Base-by-base conservation (phyloP, 2,329 filamentous ascomycete genomes). In the Rutstroemia sp. region DNA sequence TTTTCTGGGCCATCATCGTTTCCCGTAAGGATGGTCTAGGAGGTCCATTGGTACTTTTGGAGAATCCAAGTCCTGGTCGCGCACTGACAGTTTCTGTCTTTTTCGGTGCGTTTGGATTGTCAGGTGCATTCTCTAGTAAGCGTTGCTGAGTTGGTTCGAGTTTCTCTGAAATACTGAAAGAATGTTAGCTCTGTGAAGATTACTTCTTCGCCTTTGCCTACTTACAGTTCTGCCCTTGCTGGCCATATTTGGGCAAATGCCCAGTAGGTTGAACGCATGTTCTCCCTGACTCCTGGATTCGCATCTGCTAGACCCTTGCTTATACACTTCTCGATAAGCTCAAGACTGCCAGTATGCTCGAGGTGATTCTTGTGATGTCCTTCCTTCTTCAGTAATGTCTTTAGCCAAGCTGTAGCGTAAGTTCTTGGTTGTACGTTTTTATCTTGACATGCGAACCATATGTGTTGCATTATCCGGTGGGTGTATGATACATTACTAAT, bases 371-470 rank as follows among this genome's bases (percentile, higher is more conserved):
- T 95, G 72, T 96, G 89, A 60, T 82, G 78, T 1, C 81, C 75
- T 68, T 95, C 88, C 65, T 89, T 89, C 63, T 80, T 85, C 40
- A 99, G 73, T 19, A 97, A 72, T 1, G 87, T 95, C 71, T 86
- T 88, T 30, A 97, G 74, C 94, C 94, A 99, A 7, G 81, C 85
- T 2, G 87, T 78, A 1, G 86, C 87, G 70, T 86, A 95, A 1
- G 82, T 82, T 59, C 94, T 84, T 16, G 92, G 87, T 67, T 94
- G 88, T 2, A 92, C 86, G 67, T 96, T 97, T 75, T 96, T 97
- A 74, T 99, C 92, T 69, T 95, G 87, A 60, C 82, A 87, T 23
- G 92, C 92, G 54, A 76, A 75, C 76, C 84, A 88, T 48, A 97
- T 77, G 66, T 97, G 92, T 70, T 95, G 88, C 77, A 96, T 80